phyloP scores from a whole-genome alignment of 768 basidiomycete species.

The Trametes cubensis region DNA sequence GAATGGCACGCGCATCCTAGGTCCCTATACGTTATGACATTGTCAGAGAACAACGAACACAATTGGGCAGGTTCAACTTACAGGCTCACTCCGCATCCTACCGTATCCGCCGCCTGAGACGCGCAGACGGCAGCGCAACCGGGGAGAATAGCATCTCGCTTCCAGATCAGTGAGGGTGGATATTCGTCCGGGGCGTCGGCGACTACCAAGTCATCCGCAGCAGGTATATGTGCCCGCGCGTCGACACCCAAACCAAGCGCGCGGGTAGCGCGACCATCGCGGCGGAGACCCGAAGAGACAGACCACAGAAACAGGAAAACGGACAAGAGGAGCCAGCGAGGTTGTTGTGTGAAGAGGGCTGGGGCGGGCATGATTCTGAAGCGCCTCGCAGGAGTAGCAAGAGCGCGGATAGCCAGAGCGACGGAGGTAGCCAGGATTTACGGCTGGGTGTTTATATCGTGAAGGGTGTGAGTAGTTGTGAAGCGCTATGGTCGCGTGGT shows the following conservation, averaged over 20 bases:
- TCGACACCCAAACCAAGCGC: slow-evolving; percentile 22
- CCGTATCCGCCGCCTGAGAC: not conserved
- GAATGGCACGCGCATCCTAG: slow-evolving; percentile 22
- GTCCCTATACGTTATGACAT: slow-evolving; percentile 3
- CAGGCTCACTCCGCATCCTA: slow-evolving; percentile 19
- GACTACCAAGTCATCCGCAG: not conserved
- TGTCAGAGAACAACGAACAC: not conserved
- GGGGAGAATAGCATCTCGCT: slow-evolving; percentile 5
- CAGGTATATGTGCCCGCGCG: slow-evolving; percentile 10
- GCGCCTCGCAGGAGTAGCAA: not conserved
- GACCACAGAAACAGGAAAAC: slow-evolving; percentile 25
- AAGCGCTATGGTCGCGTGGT: slow-evolving; percentile 10
- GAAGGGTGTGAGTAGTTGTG: not conserved
- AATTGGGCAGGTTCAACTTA: slow-evolving; percentile 3
- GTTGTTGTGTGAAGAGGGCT: slow-evolving; percentile 10
- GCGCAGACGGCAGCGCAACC: slow-evolving; percentile 18
- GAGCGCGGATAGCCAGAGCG: not conserved
- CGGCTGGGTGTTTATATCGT: not conserved
- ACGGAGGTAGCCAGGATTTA: not conserved
- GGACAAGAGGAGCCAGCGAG: slow-evolving; percentile 24
- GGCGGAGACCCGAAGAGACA: slow-evolving; percentile 14
- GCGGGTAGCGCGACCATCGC: not conserved
- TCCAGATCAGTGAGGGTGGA: not conserved
- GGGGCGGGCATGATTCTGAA: slow-evolving; percentile 5
- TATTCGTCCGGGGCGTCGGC: not conserved